These are phyloP conservation scores for Brassica balearica DNA, from an alignment of 441 rosid species.

Conservation along the genomic window DNA sequence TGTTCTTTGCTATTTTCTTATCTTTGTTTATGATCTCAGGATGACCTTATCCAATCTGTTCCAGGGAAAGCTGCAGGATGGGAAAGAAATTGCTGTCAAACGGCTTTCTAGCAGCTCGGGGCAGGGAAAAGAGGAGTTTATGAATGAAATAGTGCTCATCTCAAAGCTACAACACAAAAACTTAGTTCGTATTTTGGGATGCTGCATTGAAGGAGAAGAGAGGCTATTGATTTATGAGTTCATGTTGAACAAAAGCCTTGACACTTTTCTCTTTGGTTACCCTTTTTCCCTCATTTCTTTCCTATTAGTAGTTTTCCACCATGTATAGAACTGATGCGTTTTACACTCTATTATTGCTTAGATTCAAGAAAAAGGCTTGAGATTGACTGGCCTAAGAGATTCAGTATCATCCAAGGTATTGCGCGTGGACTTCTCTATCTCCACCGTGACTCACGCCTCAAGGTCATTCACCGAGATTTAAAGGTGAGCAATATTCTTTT, in stretches of 20 bases:
- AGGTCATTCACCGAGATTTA: conserved; percentile 12
- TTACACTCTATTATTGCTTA: neutral
- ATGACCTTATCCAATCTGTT: neutral
- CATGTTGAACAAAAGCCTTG: conserved; percentile 58
- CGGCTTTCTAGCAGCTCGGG: conserved; percentile 41
- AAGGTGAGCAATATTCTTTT: conserved; percentile 25
- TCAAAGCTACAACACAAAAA: conserved; percentile 61
- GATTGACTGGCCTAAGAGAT: conserved; percentile 13
- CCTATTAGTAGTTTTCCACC: neutral
- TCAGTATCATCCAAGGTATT: conserved; percentile 1
- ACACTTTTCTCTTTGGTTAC: conserved; percentile 38
- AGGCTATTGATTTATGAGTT: conserved; percentile 56
- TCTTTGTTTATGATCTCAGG: neutral
- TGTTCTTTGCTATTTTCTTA: neutral
- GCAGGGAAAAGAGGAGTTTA: conserved; percentile 43
- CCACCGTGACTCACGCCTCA: conserved; percentile 9
- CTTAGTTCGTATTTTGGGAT: conserved; percentile 56
- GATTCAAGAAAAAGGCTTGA: conserved; percentile 20
- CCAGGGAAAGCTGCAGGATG: conserved; percentile 32
- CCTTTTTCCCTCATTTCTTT: neutral
- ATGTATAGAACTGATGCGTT: neutral
- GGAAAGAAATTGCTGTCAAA: conserved; percentile 44
- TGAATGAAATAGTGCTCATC: conserved; percentile 54
- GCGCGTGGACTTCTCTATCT: conserved; percentile 16
- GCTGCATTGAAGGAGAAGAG: conserved; percentile 53